Evolutionary conservation across 345 rosid species (phyloP).

Genomic region (Dipteronia sinensis): DNA sequence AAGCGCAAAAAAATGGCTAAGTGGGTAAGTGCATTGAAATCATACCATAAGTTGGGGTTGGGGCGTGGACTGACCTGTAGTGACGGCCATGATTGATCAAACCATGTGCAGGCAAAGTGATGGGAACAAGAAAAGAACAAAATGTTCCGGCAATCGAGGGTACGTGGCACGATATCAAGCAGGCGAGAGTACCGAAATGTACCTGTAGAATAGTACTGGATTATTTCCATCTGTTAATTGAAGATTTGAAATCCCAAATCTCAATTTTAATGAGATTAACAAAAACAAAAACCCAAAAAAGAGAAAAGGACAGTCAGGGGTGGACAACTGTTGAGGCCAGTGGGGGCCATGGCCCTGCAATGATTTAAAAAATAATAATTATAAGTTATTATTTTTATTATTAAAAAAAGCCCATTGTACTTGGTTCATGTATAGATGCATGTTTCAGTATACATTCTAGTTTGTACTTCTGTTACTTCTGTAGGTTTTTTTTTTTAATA

Average conservation of each 20-base stretch:
- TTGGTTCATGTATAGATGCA: too few relatives aligned
- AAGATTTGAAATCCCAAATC: neutral
- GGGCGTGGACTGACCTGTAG: constrained; percentile 13
- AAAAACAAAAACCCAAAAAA: neutral
- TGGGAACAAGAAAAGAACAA: neutral
- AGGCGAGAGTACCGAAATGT: neutral
- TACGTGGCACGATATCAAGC: constrained; percentile 7
- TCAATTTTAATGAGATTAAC: neutral
- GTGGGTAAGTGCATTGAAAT: too few relatives aligned
- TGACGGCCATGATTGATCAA: constrained; percentile 13
- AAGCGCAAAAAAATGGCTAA: neutral
- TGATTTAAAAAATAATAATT: too few relatives aligned
- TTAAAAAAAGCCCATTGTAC: too few relatives aligned
- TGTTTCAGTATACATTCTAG: too few relatives aligned
- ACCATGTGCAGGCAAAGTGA: constrained; percentile 13
- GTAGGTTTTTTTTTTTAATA: too few relatives aligned
- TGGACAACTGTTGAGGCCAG: too few relatives aligned
- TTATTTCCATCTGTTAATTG: neutral
- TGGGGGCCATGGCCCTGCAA: too few relatives aligned
- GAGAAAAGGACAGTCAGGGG: too few relatives aligned
- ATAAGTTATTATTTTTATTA: too few relatives aligned
- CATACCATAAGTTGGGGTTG: neutral
- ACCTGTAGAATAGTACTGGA: neutral
- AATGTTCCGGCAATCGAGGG: neutral
- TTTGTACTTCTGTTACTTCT: too few relatives aligned